Conservation (phyloP, 371 early-diverging fungal species). For the Mortierella sp. region DNA sequence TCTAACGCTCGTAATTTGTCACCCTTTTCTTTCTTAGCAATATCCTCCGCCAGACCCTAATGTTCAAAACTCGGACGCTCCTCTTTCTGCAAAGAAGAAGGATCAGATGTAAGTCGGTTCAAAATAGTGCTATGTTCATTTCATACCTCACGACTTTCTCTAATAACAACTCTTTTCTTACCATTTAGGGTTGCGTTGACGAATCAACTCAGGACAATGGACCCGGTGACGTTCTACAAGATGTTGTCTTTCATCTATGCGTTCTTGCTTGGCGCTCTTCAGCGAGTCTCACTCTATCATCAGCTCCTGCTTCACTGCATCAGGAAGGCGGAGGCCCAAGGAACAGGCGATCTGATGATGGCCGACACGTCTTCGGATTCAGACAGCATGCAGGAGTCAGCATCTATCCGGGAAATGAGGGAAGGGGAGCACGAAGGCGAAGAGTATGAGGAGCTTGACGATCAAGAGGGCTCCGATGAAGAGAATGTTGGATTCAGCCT, state of each 20-base stretch:
- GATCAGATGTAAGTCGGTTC: slow-evolving; percentile 60
- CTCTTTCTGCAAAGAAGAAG: slow-evolving; percentile 58
- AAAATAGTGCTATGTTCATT: not conserved
- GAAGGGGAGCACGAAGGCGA: slow-evolving; percentile 18
- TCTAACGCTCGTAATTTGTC: not conserved
- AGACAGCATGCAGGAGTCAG: slow-evolving; percentile 51
- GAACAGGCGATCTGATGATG: slow-evolving; percentile 48
- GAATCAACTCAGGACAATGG: slow-evolving; percentile 76
- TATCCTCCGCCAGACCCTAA: slow-evolving; percentile 58
- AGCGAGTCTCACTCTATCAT: slow-evolving; percentile 74
- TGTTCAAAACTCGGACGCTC: slow-evolving; percentile 27
- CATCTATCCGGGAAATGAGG: slow-evolving; percentile 36
- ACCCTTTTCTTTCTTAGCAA: slow-evolving; percentile 41
- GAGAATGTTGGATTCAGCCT: slow-evolving; percentile 44
- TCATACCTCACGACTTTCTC: not conserved
- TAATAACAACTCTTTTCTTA: not conserved
- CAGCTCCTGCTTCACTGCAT: slow-evolving; percentile 66
- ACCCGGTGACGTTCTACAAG: slow-evolving; percentile 85
- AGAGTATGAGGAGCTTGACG: slow-evolving; percentile 22
- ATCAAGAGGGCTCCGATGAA: slow-evolving; percentile 31
- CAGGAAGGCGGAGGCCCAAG: slow-evolving; percentile 64
- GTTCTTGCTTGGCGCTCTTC: slow-evolving; percentile 73
- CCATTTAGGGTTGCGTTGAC: slow-evolving; percentile 54
- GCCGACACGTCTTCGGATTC: slow-evolving; percentile 54
- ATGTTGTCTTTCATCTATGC: slow-evolving; percentile 80